Base-by-base conservation (phyloP, 2,329 filamentous ascomycete genomes). In the Neofusicoccum kwambonambiense region DNA sequence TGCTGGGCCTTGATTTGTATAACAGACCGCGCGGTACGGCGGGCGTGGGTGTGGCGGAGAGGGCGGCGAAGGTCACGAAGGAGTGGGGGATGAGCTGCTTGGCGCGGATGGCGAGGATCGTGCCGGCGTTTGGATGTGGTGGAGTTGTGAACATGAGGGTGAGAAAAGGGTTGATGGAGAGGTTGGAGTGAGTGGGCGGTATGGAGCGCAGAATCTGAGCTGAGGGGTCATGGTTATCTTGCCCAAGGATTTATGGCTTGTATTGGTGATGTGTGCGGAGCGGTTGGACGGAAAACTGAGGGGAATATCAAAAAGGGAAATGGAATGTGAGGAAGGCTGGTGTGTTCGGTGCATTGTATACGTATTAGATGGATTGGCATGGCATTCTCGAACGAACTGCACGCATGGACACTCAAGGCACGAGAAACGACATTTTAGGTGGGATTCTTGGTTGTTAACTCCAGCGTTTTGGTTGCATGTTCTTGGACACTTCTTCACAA, bases 41-140 rank as follows among this genome's bases (percentile, higher is more conserved):
- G 4, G 80, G 77, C 2, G 76, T 80, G 64, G 76, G 78, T 1
- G 84, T 85, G 78, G 74, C 76, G 19, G 86, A 92, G n/a, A 81
- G 93, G n/a, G 84, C 86, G 75, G 73, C 77, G 0, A 84, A 87
- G 62, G 87, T 97, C n/a, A 81, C 85, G 65, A 83, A 86, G 68
- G 92, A 96, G 73, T 97, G 92, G 88, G 79, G 84, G 17, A 84
- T 89, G 68, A 94, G 90, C 75, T 87, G 87, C 35, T 78, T 86
- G 64, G 93, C 93, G 31, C 81, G 93, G 62, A 90, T 97, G 77
- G 90, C 90, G 67, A 85, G 93, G 72, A 96, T 97, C 70, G 84
- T 97, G 2, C 93, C 93, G 17, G 93, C 93, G 0, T 97, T 94
- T 81, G 93, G 93, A 1, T 84, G 96, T 12, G 93, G 93, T 0